Base-by-base conservation (phyloP, 106 monocot species). In the Amphibolis antarctica region DNA sequence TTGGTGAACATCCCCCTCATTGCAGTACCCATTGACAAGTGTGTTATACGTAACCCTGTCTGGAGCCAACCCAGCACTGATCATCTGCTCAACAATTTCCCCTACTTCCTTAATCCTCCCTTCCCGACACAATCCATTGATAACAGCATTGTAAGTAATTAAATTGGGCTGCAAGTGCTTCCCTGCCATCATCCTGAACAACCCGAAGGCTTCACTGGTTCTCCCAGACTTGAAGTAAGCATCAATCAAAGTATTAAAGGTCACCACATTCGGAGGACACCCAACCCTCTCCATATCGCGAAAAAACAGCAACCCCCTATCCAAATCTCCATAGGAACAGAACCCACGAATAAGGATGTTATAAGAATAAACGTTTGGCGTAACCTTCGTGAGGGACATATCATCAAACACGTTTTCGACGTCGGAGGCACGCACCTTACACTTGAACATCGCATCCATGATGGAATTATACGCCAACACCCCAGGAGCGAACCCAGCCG, bases 331-430 rank as follows among this genome's bases (percentile, higher is more conserved):
- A 19, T 53, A 29, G 0, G 71, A 56, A 47, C 76, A 85, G 44
- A 66, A 83, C 21, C 80, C 93, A 19, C 75, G 71, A 63, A 93
- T 75, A 56, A 93, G 54, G 20, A 93, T 93, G 65, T 93, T 93
- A 54, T 85, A 88, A 13, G 88, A 70, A 60, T 79, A 88, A 27
- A 84, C 69, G 24, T 88, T 93, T 3, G 66, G 67, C 29, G 83
- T 76, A 26, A 88, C 55, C 36, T 76, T 71, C 5, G 78, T 71
- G 0, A 45, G 14, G 4, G 20, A 13, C 78, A 93, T 85, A 3
- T 73, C 65, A 22, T 62, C 49, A 43, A 70, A 74, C 68, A 88
- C 71, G 6, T 71, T 47, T 1, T 62, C 47, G 44, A 75, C 59
- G 28, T 74, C 47, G 3, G 14, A 0, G 17, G 62, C 24, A 44